A percentile compares a stretch with the other conserved stretches of the same genome.
Conservation (phyloP, 2,329 filamentous ascomycete genomes). For the Aspergillus flavus region DNA sequence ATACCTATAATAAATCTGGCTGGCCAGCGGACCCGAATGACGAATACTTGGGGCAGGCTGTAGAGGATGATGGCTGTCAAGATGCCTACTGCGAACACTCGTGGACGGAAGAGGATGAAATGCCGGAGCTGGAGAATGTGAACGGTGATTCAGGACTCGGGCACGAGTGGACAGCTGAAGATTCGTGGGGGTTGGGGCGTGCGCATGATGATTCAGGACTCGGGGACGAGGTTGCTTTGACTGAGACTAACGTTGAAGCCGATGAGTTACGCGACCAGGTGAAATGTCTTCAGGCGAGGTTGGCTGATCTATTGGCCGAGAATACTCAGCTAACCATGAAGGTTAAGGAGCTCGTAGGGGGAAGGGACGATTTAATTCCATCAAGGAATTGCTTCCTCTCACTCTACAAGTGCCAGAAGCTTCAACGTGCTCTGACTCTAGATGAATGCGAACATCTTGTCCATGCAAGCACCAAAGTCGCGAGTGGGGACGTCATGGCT, state of each 20-base stretch:
- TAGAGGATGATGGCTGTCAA: background rate
- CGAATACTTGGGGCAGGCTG: background rate
- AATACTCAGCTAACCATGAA: background rate
- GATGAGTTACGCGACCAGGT: background rate
- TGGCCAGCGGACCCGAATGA: background rate
- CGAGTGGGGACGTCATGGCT: background rate
- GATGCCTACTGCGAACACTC: background rate
- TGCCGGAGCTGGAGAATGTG: background rate
- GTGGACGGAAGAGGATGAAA: background rate
- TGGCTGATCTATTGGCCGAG: background rate
- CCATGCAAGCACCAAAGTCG: background rate
- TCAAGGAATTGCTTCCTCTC: background rate
- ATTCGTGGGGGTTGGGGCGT: background rate
- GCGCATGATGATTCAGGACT: background rate
- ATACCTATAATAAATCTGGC: slow-evolving; percentile 4
- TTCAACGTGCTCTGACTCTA: background rate
- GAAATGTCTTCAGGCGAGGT: background rate
- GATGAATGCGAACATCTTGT: background rate
- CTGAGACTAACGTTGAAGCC: background rate
- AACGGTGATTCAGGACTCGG: background rate
- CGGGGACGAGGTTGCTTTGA: background rate
- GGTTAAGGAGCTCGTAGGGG: background rate
- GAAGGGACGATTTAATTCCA: background rate
- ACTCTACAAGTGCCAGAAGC: background rate
- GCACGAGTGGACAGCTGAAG: background rate